phyloP scores from a whole-genome alignment of 306 rosid species.

The Glycyrrhiza uralensis region DNA sequence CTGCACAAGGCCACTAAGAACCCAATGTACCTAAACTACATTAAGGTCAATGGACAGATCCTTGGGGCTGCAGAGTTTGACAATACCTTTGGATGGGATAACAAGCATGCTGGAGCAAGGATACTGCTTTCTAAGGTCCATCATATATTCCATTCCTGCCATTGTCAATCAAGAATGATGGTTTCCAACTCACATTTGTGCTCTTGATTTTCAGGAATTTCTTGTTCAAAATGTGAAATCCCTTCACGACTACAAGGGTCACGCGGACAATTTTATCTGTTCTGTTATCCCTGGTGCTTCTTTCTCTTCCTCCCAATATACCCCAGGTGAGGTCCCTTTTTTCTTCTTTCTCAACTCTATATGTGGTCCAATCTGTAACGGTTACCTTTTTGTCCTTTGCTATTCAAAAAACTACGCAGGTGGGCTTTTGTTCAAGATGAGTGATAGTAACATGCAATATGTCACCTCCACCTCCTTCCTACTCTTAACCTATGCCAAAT shows the following conservation, averaged over 20 bases:
- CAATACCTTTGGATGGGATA: constrained; percentile 93
- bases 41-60: constrained; percentile 70
- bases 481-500: constrained; percentile 77
- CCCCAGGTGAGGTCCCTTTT: constrained; percentile 50
- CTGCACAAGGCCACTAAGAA: constrained; percentile 87
- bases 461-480: constrained; percentile 90
- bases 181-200: background rate
- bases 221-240: constrained; percentile 62
- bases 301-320: constrained; percentile 64
- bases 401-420: constrained; percentile 37
- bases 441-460: constrained; percentile 87
- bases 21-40: constrained; percentile 67
- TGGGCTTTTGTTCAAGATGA: constrained; percentile 86
- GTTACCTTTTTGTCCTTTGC: no score
- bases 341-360: background rate
- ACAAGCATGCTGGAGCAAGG: constrained; percentile 92
- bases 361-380: constrained; percentile 30
- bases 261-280: constrained; percentile 85
- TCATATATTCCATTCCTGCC: background rate
- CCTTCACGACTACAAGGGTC: constrained; percentile 89
- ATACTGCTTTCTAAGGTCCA: constrained; percentile 87
- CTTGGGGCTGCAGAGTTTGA: constrained; percentile 82
- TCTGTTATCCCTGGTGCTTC: constrained; percentile 77
- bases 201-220: constrained; percentile 63
- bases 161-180: background rate